phyloP scores from a whole-genome alignment of 1,139 yeast species.

The Hansenula lynferdii region DNA sequence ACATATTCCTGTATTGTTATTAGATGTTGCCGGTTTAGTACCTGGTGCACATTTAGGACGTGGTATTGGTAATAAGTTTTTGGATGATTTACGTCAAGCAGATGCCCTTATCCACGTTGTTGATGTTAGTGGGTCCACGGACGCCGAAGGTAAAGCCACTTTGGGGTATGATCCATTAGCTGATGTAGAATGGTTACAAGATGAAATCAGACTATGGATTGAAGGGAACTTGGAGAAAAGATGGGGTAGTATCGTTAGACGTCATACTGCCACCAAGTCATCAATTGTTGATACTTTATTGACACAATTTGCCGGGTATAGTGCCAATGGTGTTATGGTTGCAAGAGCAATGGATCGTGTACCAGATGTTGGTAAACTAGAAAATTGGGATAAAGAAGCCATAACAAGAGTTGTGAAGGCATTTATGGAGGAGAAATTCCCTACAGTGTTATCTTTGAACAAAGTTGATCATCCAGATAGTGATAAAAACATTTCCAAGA shows the following conservation, averaged over 20 bases:
- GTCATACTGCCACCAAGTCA: constrained; percentile 60
- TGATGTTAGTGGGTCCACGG: constrained; percentile 94
- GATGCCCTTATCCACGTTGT: constrained; percentile 96
- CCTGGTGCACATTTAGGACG: constrained; percentile 93
- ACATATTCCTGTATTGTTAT: constrained; percentile 80
- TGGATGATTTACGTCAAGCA: constrained; percentile 92
- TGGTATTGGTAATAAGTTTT: constrained; percentile 90
- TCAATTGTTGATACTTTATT: constrained; percentile 78
- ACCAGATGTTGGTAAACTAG: constrained; percentile 68
- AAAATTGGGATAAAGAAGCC: constrained; percentile 79
- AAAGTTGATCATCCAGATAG: constrained; percentile 98
- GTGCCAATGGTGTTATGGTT: constrained; percentile 75
- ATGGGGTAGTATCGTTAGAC: constrained; percentile 88
- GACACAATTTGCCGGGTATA: constrained; percentile 93
- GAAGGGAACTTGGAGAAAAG: constrained; percentile 84
- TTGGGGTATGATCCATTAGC: constrained; percentile 91
- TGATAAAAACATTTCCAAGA: constrained; percentile 92
- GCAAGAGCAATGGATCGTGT: constrained; percentile 68
- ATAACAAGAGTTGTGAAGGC: constrained; percentile 74
- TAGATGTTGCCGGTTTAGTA: constrained; percentile 95
- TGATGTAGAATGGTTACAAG: constrained; percentile 95
- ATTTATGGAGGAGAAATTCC: constrained; percentile 84
- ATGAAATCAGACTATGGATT: constrained; percentile 91
- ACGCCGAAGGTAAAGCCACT: constrained; percentile 92
- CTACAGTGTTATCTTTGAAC: constrained; percentile 87